Evolutionary conservation across 1,284 basidiomycete species (phyloP), one percentile per base, ranked within the genome.

Genomic region (Puccinia polysora): DNA sequence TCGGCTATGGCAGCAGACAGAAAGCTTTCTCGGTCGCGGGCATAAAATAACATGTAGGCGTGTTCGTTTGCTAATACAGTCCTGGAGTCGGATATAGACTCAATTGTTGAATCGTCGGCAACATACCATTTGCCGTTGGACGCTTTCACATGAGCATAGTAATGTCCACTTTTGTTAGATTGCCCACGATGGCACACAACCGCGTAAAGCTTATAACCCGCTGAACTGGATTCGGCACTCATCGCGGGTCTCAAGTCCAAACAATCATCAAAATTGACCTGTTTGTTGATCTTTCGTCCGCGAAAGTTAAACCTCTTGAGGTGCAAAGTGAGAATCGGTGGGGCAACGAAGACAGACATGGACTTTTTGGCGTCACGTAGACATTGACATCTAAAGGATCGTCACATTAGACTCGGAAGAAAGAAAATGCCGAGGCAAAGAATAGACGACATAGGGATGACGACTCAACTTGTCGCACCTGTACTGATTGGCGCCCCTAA

Each of bases 381-480:
- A 78, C 87, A 89, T 80, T 92, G 92, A 83, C 94, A 96, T 78
- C 90, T 91, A 80, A 73, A 76, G 43, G 68, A 10, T 52, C 55
- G 70, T 73, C 47, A 45, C 12, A 28, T 56, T 14, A 56, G 53
- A 56, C 32, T n/a, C 15, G 53, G 73, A 53, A 38, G 23, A 49
- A 40, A 65, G 4, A 43, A 28, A 43, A 14, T 36, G 14, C 14
- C 20, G 12, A 25, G n/a, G 30, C 34, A 15, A 20, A 3, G 50
- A 50, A 47, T 25, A 73, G 25, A 74, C 74, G 25, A 49, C 28
- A 62, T 32, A 60, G 45, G 49, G 1, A n/a, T n/a, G 28, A 83
- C 88, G n/a, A n/a, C n/a, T n/a, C 77, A 78, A 95, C 90, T 91
- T 95, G 80, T 98, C 95, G 81, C 96, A 99, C 79, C 93, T 91